Percentiles rank a stretch among this genome's conserved stretches.
Conservation (phyloP, 78 protist genomes). For the Dictyostelium capitatum region DNA sequence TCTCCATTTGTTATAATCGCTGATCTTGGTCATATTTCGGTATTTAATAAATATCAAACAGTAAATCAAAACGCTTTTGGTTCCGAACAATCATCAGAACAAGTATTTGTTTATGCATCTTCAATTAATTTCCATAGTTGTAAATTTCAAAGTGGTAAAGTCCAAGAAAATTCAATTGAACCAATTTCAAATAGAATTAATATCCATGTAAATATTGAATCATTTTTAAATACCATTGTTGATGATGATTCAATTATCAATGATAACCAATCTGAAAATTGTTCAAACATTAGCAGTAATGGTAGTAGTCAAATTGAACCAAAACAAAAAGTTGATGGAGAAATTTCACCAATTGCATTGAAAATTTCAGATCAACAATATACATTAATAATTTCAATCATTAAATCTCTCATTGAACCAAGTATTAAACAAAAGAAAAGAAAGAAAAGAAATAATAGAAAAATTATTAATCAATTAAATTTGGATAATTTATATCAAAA, state of each 20-base stretch:
- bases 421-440: slow-evolving; percentile 53
- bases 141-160: slow-evolving; percentile 39
- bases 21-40: slow-evolving; percentile 60
- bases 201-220: slow-evolving; percentile 34
- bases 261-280: not conserved
- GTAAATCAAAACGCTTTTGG: not conserved
- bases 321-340: slow-evolving; percentile 72
- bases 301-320: not conserved
- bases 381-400: slow-evolving; percentile 48
- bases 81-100: slow-evolving; percentile 3
- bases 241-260: not conserved
- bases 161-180: slow-evolving; percentile 23
- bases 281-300: no score
- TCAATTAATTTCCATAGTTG: slow-evolving; percentile 59
- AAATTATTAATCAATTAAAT: slow-evolving; percentile 15
- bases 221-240: not conserved
- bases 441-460: slow-evolving; percentile 43
- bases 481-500: slow-evolving; percentile 26
- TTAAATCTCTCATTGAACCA: slow-evolving; percentile 65
- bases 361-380: slow-evolving; percentile 69
- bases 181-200: slow-evolving; percentile 53
- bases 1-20: slow-evolving; percentile 65
- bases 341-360: slow-evolving; percentile 30
- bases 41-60: slow-evolving; percentile 18
- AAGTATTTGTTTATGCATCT: slow-evolving; percentile 60